Evolutionary conservation across 352 stramenopile species (phyloP), one percentile per base, ranked within the genome.

Genomic region (Phytophthora citricola): DNA sequence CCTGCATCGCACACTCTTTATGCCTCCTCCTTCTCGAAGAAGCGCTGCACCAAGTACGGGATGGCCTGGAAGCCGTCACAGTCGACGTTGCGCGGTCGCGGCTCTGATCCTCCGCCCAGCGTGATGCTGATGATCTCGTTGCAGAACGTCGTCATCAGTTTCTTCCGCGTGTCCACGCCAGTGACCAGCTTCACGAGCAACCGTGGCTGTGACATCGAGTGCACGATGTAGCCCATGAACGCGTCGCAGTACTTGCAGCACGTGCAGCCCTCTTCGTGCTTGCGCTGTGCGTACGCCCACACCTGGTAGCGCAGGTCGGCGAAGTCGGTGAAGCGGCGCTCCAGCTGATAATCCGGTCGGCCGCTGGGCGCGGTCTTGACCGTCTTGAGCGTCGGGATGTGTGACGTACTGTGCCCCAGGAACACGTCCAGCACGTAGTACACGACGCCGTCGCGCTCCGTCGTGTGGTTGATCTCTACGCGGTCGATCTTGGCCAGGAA

Each of bases 401-500:
- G 81, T 17, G 66, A 86, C 57, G 80, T 76, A 34, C 63, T 66
- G 53, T 79, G 76, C 63, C 89, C 53, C 5, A 90, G 62, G 66
- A 75, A 92, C 14, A 92, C 71, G 34, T 92, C 75, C 9, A 89
- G 38, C 12, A 79, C 58, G 58, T 88, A 88, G 59, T 76, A 87
- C 0, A 69, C 62, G 44, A 89, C 77, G 12, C 78, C 73, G 12
- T 68, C 61, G 31, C 80, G 77, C 50, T 75, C 53, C n/a, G 44
- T 63, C 15, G 58, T 77, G 24, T 31, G 50, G 39, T 76, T 75
- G 60, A 89, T 82, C 60, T 85, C 73, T 52, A 89, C 40, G 43
- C 65, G 70, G 17, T 85, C 68, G 61, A 87, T 78, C 24, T 72
- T 75, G 27, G 71, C 56, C 31, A 83, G 52, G 39, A 63, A 72